phyloP scores from a whole-genome alignment of 2,329 filamentous ascomycete genomes.

The Daldinia sp. region DNA sequence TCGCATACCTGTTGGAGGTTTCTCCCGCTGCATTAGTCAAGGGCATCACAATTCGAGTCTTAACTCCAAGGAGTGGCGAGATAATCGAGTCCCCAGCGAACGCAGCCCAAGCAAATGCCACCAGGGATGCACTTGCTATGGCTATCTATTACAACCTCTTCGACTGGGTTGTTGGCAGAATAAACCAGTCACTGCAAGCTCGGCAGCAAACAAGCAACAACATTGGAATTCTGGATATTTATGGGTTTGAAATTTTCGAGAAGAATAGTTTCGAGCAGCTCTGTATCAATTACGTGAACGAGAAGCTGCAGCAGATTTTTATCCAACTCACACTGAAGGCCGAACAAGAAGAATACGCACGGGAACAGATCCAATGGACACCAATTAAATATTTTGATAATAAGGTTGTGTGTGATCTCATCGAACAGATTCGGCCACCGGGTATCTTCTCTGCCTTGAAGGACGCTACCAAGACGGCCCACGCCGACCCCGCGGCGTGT shows the following conservation, averaged over 20 bases:
- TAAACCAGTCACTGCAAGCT: conserved; percentile 89
- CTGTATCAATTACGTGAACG: conserved; percentile 99
- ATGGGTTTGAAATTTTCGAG: conserved; percentile 99
- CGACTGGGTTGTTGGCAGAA: conserved; percentile 95
- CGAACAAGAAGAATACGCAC: conserved; percentile 96
- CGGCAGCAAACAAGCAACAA: conserved; percentile 81
- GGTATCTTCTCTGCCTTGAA: conserved; percentile 97
- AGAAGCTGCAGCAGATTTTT: conserved; percentile 99
- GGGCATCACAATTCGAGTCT: conserved; percentile 88
- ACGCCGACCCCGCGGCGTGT: conserved; percentile 92
- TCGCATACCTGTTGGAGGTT: conserved; percentile 93
- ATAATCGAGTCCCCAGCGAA: conserved; percentile 84
- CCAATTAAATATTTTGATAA: conserved; percentile 99
- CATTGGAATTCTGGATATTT: conserved; percentile 98
- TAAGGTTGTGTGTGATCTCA: conserved; percentile 97
- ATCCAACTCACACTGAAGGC: conserved; percentile 97
- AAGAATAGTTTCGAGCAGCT: conserved; percentile 99
- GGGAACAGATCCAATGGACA: conserved; percentile 98
- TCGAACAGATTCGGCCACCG: conserved; percentile 89
- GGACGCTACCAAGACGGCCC: conserved; percentile 97
- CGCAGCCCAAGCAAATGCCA: conserved; percentile 84
- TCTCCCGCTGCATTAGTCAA: conserved; percentile 83
- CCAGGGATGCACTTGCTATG: conserved; percentile 91
- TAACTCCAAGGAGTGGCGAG: conserved; percentile 76
- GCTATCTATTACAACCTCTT: conserved; percentile 98